Evolutionary conservation across 495 filamentous ascomycete genomes (phyloP).

Genomic region (Symbiotaphrina buchneri): DNA sequence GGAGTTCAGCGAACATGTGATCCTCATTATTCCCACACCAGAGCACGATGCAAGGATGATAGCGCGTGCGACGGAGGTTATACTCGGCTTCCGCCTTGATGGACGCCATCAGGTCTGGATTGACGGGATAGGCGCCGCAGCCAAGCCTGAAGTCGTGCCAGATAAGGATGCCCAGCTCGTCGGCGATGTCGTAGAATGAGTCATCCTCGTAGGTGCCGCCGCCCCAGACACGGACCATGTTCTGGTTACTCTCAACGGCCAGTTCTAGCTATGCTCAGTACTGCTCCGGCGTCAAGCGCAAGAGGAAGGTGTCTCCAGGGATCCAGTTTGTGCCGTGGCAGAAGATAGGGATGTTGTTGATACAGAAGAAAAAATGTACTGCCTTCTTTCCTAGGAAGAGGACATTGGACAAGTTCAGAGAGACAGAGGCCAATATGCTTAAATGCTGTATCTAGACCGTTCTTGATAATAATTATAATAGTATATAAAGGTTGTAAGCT

Average conservation of each 20-base stretch:
- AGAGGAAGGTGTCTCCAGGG: constrained; percentile 45
- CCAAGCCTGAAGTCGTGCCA: constrained; percentile 51
- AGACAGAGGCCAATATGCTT: too few relatives aligned
- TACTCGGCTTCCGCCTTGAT: constrained; percentile 33
- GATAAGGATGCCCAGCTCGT: constrained; percentile 38
- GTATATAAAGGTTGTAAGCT: too few relatives aligned
- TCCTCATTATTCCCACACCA: constrained; percentile 50
- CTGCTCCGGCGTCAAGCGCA: constrained; percentile 28
- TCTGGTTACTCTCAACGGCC: constrained; percentile 35
- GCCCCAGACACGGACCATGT: constrained; percentile 49
- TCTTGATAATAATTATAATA: too few relatives aligned
- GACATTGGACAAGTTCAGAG: too few relatives aligned
- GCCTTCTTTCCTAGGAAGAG: too few relatives aligned
- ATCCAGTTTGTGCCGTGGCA: constrained; percentile 47
- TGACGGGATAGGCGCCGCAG: constrained; percentile 36
- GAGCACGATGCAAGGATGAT: constrained; percentile 42
- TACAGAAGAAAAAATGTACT: too few relatives aligned
- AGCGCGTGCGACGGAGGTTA: constrained; percentile 38
- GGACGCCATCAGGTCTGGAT: constrained; percentile 32
- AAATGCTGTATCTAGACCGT: too few relatives aligned
- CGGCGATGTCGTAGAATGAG: constrained; percentile 46
- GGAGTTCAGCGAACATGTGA: too few relatives aligned
- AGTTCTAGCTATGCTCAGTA: constrained; percentile 33
- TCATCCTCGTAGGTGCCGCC: constrained; percentile 40
- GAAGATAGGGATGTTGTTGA: too few relatives aligned